Percentiles rank a stretch among this genome's conserved stretches.
Conservation (phyloP, 2,329 filamentous ascomycete genomes). For the Fusarium nygamai region DNA sequence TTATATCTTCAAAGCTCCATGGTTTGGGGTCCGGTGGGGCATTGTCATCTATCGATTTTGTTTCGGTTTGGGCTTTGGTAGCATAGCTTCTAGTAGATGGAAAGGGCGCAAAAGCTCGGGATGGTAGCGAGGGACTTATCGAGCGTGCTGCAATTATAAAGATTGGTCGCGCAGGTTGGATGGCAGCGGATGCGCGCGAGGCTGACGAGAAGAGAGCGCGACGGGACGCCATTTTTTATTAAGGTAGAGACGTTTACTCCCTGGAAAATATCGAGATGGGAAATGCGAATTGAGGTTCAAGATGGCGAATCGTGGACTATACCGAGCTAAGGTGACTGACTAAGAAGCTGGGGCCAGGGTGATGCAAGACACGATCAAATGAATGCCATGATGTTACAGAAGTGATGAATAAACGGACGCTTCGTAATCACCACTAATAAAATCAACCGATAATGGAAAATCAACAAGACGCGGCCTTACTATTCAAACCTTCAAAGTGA, state of each 20-base stretch:
- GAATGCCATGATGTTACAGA: not conserved
- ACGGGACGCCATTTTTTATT: slow-evolving; percentile 31
- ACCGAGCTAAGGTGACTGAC: slow-evolving; percentile 12
- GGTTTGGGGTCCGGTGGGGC: slow-evolving; percentile 47
- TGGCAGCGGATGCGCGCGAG: slow-evolving; percentile 26
- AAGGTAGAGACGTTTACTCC: not conserved
- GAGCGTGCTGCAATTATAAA: slow-evolving; percentile 12
- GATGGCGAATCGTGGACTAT: slow-evolving; percentile 1
- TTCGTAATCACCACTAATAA: not conserved
- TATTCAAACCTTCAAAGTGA: not conserved
- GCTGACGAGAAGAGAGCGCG: slow-evolving; percentile 27
- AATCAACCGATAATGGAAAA: not conserved
- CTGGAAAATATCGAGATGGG: not conserved
- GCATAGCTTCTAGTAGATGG: slow-evolving; percentile 17
- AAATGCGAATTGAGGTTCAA: slow-evolving; percentile 9
- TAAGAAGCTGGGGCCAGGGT: slow-evolving; percentile 19
- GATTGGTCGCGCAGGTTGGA: slow-evolving; percentile 9
- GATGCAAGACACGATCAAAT: slow-evolving; percentile 9
- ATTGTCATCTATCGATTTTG: not conserved
- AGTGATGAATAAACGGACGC: not conserved
- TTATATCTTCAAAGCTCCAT: slow-evolving; percentile 62
- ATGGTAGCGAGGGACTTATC: not conserved
- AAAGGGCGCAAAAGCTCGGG: slow-evolving; percentile 13
- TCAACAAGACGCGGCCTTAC: not conserved
- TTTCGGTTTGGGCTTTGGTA: not conserved